Percentiles rank a stretch among this genome's conserved stretches.
Evolutionary conservation across 305 asterid species (phyloP).

Genomic region (Fraxinus paxiana): DNA sequence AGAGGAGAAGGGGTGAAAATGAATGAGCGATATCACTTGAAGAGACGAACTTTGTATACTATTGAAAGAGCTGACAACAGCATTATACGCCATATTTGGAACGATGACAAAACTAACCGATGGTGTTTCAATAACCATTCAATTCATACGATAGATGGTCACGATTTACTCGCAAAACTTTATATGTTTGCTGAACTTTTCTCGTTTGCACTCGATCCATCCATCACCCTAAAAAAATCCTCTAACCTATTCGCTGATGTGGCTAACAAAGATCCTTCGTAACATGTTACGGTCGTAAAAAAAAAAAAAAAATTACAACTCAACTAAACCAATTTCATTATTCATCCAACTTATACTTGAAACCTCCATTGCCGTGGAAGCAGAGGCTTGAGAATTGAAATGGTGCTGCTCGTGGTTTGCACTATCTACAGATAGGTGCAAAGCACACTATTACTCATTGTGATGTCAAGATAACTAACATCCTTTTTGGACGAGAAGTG

Average conservation of each 20-base stretch:
- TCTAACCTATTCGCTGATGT: no score
- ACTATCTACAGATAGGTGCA: constrained; percentile 87
- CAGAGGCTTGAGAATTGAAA: constrained; percentile 87
- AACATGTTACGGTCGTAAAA: neutral
- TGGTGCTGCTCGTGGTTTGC: constrained; percentile 84
- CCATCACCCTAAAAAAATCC: neutral
- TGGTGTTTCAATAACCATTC: neutral
- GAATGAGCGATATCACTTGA: neutral
- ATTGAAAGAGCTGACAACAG: neutral
- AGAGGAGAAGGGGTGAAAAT: neutral
- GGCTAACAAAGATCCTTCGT: no score
- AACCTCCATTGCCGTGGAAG: constrained; percentile 82
- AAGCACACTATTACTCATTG: constrained; percentile 84
- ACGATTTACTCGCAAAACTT: no score
- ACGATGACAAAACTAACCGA: neutral
- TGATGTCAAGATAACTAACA: constrained; percentile 84
- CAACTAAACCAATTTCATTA: no score
- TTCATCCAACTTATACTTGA: neutral
- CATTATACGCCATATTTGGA: neutral
- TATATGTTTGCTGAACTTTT: neutral
- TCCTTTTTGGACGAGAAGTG: constrained; percentile 81
- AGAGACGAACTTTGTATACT: neutral
- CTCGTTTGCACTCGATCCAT: neutral
- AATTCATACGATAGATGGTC: no score
- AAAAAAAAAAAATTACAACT: no score